Conservation (phyloP, 164 flowering plant species). For the Aristolochia contorta region DNA sequence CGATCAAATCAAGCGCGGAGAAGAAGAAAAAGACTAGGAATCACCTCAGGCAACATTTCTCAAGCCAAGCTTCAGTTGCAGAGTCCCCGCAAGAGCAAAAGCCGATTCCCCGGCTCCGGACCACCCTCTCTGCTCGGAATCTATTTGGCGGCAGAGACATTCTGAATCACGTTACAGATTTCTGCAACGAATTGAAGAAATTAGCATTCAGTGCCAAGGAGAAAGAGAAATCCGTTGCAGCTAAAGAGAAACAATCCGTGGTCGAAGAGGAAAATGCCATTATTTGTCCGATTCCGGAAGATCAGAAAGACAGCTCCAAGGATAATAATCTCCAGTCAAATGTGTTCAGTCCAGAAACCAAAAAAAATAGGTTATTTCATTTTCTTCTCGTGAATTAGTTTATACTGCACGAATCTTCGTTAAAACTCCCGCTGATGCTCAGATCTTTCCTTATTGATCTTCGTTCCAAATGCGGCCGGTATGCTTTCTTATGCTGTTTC, state of each 20-base stretch:
- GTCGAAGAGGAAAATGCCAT: constrained; percentile 28
- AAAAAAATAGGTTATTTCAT: constrained; percentile 11
- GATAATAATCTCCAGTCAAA: constrained; percentile 25
- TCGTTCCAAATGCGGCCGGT: not conserved
- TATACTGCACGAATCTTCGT: not conserved
- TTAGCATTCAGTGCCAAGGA: constrained; percentile 46
- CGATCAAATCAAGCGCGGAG: constrained; percentile 48
- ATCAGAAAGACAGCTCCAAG: constrained; percentile 24
- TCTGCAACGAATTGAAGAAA: constrained; percentile 76
- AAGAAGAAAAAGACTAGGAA: constrained; percentile 16
- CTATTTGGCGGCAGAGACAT: constrained; percentile 61
- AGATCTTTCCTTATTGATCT: not conserved
- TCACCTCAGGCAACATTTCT: not conserved
- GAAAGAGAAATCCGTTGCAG: constrained; percentile 21
- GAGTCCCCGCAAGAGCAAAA: constrained; percentile 14
- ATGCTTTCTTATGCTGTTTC: too few relatives aligned
- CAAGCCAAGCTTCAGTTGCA: not conserved
- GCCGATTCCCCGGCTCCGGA: constrained; percentile 32
- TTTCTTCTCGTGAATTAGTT: not conserved
- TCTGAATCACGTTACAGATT: constrained; percentile 62
- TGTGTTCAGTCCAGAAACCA: constrained; percentile 9
- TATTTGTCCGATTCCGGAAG: constrained; percentile 4
- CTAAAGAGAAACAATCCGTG: constrained; percentile 45
- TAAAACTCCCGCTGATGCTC: not conserved
- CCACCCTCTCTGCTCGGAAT: constrained; percentile 63